A percentile compares a stretch with the other conserved stretches of the same genome.
These are phyloP conservation scores for Zangia roseola DNA, from an alignment of 768 basidiomycete genomes.

Conservation along the genomic window DNA sequence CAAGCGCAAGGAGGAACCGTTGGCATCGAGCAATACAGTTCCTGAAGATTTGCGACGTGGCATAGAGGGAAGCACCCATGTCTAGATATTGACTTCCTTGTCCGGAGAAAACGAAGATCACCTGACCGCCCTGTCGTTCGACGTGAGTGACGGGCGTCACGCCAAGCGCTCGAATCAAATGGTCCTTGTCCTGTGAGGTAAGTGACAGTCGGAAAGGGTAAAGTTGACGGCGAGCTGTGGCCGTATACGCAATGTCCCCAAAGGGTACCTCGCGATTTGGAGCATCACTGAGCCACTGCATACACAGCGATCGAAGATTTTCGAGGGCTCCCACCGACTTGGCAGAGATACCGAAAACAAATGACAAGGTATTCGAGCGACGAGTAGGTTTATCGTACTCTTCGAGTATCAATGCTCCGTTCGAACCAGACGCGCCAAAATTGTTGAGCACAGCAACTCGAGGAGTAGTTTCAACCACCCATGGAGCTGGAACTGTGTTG, in stretches of 20 bases:
- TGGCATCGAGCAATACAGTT: slow-evolving; percentile 59
- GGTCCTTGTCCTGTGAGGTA: slow-evolving; percentile 40
- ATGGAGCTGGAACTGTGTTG: slow-evolving; percentile 37
- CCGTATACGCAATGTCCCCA: slow-evolving; percentile 61
- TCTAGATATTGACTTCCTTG: slow-evolving; percentile 67
- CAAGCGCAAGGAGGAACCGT: slow-evolving; percentile 42
- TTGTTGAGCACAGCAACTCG: slow-evolving; percentile 67
- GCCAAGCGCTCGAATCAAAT: slow-evolving; percentile 47
- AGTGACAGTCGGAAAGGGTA: slow-evolving; percentile 54
- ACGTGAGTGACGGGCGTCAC: slow-evolving; percentile 34
- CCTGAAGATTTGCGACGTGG: slow-evolving; percentile 46
- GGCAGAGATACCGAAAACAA: slow-evolving; percentile 63
- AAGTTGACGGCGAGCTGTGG: slow-evolving; percentile 62
- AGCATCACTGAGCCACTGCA: slow-evolving; percentile 45
- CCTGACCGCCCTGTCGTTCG: slow-evolving; percentile 28
- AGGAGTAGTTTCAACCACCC: slow-evolving; percentile 40
- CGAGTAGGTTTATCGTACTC: slow-evolving; percentile 37
- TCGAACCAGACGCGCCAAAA: slow-evolving; percentile 75
- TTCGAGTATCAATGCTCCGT: slow-evolving; percentile 59
- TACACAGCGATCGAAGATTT: slow-evolving; percentile 44
- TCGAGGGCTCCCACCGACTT: slow-evolving; percentile 50
- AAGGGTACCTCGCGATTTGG: slow-evolving; percentile 30
- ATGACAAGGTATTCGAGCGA: slow-evolving; percentile 13
- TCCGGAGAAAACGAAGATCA: slow-evolving; percentile 71
- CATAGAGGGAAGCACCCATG: slow-evolving; percentile 62